Conservation (phyloP, 805 yeast genomes). For the Groenewaldozyma salmanticensis region DNA sequence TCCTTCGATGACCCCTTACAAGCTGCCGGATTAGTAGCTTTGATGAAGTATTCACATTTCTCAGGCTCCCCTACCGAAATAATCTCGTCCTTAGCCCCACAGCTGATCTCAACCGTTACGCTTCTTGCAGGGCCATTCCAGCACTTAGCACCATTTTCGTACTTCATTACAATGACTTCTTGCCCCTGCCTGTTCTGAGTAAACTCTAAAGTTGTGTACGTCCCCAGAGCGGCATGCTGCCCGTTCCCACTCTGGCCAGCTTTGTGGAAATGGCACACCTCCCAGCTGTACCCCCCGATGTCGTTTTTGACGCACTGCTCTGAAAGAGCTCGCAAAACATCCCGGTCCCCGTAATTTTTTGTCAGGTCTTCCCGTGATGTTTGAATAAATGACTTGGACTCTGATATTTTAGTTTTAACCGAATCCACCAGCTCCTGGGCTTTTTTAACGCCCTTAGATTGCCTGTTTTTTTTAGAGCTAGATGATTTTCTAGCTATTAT, state of each 20-base stretch:
- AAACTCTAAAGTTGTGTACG: slow-evolving; percentile 17
- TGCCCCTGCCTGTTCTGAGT: slow-evolving; percentile 18
- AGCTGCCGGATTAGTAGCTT: slow-evolving; percentile 23
- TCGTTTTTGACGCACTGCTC: slow-evolving; percentile 38
- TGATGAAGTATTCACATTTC: slow-evolving; percentile 67
- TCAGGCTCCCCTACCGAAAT: slow-evolving; percentile 78
- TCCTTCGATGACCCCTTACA: too few relatives aligned
- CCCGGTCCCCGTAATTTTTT: slow-evolving; percentile 45
- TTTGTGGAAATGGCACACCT: slow-evolving; percentile 46
- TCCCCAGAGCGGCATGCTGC: slow-evolving; percentile 44
- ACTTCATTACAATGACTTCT: slow-evolving; percentile 32
- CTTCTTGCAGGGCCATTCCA: slow-evolving; percentile 92
- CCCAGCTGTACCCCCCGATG: slow-evolving; percentile 66
- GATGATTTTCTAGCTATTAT: slow-evolving; percentile 7
- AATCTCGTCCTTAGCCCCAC: slow-evolving; percentile 52
- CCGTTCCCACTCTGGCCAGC: slow-evolving; percentile 48
- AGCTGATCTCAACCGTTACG: slow-evolving; percentile 51
- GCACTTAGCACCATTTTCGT: slow-evolving; percentile 62
- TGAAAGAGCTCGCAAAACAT: slow-evolving; percentile 50
- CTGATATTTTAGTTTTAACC: slow-evolving; percentile 11
- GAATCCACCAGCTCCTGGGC: slow-evolving; percentile 15
- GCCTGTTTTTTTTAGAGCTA: slow-evolving; percentile 1
- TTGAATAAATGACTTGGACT: slow-evolving; percentile 14
- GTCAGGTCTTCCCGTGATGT: slow-evolving; percentile 14
- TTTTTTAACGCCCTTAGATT: slow-evolving; percentile 10